Evolutionary conservation across 176 grass and related monocot species (phyloP), one percentile per base, ranked within the genome.

Genomic region (Oryza meyeriana): DNA sequence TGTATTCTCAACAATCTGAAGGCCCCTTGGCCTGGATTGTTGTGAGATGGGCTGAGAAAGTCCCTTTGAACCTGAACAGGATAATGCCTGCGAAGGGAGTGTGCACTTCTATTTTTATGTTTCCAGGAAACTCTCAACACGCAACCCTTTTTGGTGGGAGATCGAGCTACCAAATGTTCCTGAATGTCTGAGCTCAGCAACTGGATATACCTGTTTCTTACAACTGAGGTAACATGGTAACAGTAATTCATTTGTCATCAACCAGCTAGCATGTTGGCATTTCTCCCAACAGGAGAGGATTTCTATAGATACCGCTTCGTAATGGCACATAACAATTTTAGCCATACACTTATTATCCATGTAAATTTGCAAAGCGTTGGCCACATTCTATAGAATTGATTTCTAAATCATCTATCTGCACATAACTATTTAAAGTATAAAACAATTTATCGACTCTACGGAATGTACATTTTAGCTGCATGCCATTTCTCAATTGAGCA

Each of bases 1-100:
- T 86, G 68, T 84, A 67, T 91, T 88, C 73, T 88, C 86, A 85
- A 71, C 83, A 55, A 89, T 78, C 85, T 76, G 11, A 82, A 69
- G 82, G 81, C 38, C 8, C 33, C 36, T 38, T 69, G 26, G 83
- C 79, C 76, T 62, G 71, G 80, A 89, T 89, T 76, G 72, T 65
- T 85, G 85, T 64, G 83, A 83, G 74, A 87, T 85, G 73, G 95
- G 95, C 90, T 95, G 92, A 98, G 95, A 98, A 98, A 98, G 92
- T 95, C 92, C 95, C 95, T 98, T 95, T 87, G 95, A 98, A 98
- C 95, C 95, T 95, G 92, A 91, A 88, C 92, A 98, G 95, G 92
- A 91, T 93, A 95, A 98, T 98, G 86, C 95, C 92, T 95, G 95
- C 95, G 92, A 83, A 95, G 90, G 95, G 95, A 98, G 95, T 76